phyloP scores from a whole-genome alignment of 306 rosid genomes.

The Purshia tridentata region DNA sequence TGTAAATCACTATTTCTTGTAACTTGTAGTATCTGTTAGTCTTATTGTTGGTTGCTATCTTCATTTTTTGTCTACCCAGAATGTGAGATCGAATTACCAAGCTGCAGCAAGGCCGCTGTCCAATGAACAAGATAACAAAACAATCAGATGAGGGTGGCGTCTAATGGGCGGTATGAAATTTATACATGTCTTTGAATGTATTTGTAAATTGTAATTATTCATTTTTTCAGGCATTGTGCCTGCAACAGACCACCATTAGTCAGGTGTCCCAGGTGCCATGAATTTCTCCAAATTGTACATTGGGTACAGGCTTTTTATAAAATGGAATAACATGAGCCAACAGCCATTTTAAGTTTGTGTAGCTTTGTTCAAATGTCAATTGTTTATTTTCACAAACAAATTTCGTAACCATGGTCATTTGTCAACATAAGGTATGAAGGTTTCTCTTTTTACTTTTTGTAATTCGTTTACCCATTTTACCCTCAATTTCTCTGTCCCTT shows the following conservation, averaged over 20 bases:
- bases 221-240: not conserved
- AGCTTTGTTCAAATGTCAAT: not conserved
- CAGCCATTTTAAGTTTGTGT: not conserved
- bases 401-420: too few relatives aligned
- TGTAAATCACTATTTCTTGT: not conserved
- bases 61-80: conserved; percentile 36
- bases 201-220: not conserved
- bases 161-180: not conserved
- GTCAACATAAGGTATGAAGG: too few relatives aligned
- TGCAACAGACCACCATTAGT: not conserved
- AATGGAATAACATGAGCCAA: not conserved
- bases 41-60: conserved; percentile 10
- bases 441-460: too few relatives aligned
- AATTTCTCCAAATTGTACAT: not conserved
- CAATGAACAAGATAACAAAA: conserved; percentile 32
- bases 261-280: not conserved
- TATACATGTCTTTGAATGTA: not conserved
- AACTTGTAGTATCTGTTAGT: not conserved
- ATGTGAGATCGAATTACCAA: conserved; percentile 78
- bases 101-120: conserved; percentile 39
- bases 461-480: too few relatives aligned
- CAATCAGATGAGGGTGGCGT: conserved; percentile 29
- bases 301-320: not conserved
- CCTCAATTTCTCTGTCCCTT: too few relatives aligned
- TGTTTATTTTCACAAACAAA: not conserved